Base-by-base conservation (phyloP, 441 rosid species). In the Arabidopsis hybrid region DNA sequence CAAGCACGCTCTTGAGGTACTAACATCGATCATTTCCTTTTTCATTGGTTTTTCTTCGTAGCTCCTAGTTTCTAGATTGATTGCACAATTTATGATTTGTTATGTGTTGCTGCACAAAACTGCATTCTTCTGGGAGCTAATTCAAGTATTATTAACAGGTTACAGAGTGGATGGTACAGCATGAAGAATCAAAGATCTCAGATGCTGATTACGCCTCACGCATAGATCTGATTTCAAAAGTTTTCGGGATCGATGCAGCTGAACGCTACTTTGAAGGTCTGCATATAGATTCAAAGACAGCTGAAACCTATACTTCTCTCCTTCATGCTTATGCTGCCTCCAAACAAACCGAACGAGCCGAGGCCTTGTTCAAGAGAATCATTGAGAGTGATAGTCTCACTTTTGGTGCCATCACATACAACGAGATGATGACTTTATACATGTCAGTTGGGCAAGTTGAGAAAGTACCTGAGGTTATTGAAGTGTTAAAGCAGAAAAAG, bases 381-480 rank as follows among this genome's bases (percentile, higher is more conserved):
- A 86, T 84, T 59, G 86, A 78, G 61, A 80, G 85, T 17, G 80
- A 77, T 17, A 67, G 80, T 53, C 71, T 92, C 21, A 43, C 81
- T 1, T 87, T 88, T 65, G 70, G 80, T 78, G 97, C 91, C 64
- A 85, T 92, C 31, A 79, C 79, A 4, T 95, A 87, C 89, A 92
- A 95, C 46, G 98, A 92, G 85, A 87, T 95, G 88, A 92, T 92
- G 99, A 89, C 99, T 53, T 73, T 95, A 26, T 92, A 91, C 80
- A 84, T 92, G 86, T 91, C 97, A 13, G 87, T 88, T 7, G 92
- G 98, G 12, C 83, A 83, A 79, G 82, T 91, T 34, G 97, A 92
- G 83, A 91, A 92, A 84, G 97, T 89, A 21, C 46, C 83, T 6
- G 81, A 72, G 14, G 85, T 86, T 43, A 83, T 92, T 14, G 75